Percentiles rank a stretch among this genome's conserved stretches.
Conservation (phyloP, 1,139 yeast species). For the Lodderomyces margitis region DNA sequence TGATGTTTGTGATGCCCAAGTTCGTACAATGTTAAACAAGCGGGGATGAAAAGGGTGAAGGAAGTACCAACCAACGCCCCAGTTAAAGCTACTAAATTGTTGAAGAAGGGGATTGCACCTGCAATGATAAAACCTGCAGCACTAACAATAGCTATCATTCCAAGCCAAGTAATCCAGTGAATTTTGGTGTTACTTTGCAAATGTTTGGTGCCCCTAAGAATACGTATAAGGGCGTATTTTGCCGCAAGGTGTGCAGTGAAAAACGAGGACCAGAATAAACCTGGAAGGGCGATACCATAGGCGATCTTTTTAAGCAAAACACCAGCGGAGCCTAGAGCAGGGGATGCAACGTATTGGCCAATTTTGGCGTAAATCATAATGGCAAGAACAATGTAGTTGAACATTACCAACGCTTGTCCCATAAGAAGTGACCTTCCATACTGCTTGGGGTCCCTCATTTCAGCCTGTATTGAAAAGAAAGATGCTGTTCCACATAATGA, state of each 20-base stretch:
- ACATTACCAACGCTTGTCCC: slow-evolving; percentile 1
- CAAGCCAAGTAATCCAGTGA: not conserved
- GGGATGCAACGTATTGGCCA: not conserved
- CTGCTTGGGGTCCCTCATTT: not conserved
- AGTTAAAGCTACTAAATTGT: not conserved
- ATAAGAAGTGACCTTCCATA: not conserved
- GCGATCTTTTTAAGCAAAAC: not conserved
- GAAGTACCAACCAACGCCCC: not conserved
- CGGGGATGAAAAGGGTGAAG: not conserved
- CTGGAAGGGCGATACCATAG: not conserved
- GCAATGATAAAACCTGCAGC: not conserved
- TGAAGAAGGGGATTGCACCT: not conserved
- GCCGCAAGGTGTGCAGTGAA: slow-evolving; percentile 1
- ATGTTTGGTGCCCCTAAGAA: not conserved
- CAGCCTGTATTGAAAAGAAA: not conserved
- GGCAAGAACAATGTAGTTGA: slow-evolving; percentile 1
- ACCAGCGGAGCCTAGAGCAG: not conserved
- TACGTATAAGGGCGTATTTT: not conserved
- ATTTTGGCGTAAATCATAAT: not conserved
- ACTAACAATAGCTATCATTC: not conserved
- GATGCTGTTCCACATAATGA: slow-evolving; percentile 1
- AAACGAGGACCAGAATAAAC: not conserved
- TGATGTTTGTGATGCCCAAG: slow-evolving; percentile 1
- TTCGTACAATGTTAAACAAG: not conserved
- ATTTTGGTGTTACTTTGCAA: not conserved